Percentiles rank a stretch among this genome's conserved stretches.
These are phyloP conservation scores for Fusarium sp. DNA, from an alignment of 2,329 filamentous ascomycete species.

Conservation along the genomic window DNA sequence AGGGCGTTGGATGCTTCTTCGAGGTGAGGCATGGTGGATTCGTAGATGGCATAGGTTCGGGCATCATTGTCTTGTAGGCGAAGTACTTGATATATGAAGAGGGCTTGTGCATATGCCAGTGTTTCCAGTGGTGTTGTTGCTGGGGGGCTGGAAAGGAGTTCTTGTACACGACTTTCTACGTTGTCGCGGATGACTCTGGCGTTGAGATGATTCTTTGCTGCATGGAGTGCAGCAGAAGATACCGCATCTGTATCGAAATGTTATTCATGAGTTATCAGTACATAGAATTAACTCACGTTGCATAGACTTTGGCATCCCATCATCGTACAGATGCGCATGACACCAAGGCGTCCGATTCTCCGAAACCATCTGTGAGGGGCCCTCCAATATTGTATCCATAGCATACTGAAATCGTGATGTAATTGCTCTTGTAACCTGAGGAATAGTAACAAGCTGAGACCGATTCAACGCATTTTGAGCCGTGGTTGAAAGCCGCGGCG, in stretches of 20 bases:
- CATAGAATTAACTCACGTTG: neutral
- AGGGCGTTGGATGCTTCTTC: neutral
- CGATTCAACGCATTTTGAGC: neutral
- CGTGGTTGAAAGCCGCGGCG: neutral
- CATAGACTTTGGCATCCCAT: neutral
- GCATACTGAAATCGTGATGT: neutral
- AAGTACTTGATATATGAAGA: neutral
- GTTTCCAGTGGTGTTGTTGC: neutral
- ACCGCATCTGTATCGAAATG: neutral
- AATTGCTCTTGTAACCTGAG: neutral
- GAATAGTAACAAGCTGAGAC: neutral
- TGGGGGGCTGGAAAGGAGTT: neutral
- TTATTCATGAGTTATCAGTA: accelerated
- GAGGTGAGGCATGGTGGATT: conserved; percentile 3
- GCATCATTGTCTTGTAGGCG: neutral
- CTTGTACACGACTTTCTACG: neutral
- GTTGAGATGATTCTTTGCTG: neutral
- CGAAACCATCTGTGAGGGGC: neutral
- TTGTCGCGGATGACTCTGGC: neutral
- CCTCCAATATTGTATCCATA: neutral
- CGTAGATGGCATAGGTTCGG: neutral
- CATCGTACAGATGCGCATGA: neutral
- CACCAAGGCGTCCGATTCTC: neutral
- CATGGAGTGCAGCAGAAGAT: neutral
- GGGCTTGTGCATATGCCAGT: neutral